phyloP scores from a whole-genome alignment of 2,329 filamentous ascomycete genomes.

The Aspergillus hiratsukae region DNA sequence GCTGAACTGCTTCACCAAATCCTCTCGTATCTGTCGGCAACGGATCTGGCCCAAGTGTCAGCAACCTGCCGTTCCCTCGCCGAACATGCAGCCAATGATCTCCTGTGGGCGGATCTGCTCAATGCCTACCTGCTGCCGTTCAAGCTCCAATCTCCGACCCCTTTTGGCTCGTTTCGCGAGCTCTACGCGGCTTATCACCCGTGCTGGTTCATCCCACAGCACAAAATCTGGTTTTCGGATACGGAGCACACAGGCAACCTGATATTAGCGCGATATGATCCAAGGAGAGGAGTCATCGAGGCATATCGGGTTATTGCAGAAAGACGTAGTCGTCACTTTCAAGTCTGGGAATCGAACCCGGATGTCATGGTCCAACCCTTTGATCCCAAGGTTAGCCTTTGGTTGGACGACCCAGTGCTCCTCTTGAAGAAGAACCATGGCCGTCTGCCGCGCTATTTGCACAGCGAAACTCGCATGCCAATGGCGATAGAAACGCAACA shows the following conservation, averaged over 20 bases:
- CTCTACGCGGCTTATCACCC: slow-evolving; percentile 72
- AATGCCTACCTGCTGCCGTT: slow-evolving; percentile 64
- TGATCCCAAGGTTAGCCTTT: slow-evolving; percentile 63
- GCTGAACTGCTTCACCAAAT: slow-evolving; percentile 72
- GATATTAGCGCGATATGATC: slow-evolving; percentile 72
- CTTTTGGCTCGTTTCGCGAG: slow-evolving; percentile 61
- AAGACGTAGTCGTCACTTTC: slow-evolving; percentile 50
- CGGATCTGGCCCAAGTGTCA: slow-evolving; percentile 59
- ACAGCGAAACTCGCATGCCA: slow-evolving; percentile 48
- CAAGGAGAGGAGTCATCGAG: slow-evolving; percentile 69
- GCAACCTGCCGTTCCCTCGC: slow-evolving; percentile 60
- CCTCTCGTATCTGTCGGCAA: slow-evolving; percentile 59
- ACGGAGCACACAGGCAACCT: slow-evolving; percentile 67
- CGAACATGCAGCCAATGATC: slow-evolving; percentile 59
- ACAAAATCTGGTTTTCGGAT: slow-evolving; percentile 85
- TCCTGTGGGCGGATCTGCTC: slow-evolving; percentile 67
- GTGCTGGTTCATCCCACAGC: slow-evolving; percentile 75
- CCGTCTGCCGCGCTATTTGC: slow-evolving; percentile 19
- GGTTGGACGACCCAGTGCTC: slow-evolving; percentile 69
- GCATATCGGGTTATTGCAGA: slow-evolving; percentile 71
- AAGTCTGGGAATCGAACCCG: slow-evolving; percentile 61
- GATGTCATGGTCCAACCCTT: slow-evolving; percentile 70
- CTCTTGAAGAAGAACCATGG: slow-evolving; percentile 44
- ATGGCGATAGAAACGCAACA: slow-evolving; percentile 50
- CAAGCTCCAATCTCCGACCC: slow-evolving; percentile 51